Percentiles rank a stretch among this genome's conserved stretches.
phyloP scores from a whole-genome alignment of 1,284 basidiomycete species.

The Rugosomyces carneus region DNA sequence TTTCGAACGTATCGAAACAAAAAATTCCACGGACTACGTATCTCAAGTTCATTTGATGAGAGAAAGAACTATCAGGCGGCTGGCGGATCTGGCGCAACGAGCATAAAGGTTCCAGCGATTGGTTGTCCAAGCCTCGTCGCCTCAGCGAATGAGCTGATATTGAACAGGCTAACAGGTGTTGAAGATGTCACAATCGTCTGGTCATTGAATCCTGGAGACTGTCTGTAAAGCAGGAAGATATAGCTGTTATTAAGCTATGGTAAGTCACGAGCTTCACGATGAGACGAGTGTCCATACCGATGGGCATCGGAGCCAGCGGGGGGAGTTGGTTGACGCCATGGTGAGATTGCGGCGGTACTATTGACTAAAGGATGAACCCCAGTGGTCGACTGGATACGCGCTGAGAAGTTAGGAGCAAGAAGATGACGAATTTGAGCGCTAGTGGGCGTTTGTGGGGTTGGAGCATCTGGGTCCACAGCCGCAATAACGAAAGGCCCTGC shows the following conservation, averaged over 20 bases:
- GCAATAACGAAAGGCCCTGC: constrained; percentile 41
- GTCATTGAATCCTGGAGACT: constrained; percentile 34
- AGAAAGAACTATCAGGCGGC: background rate
- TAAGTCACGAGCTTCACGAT: background rate
- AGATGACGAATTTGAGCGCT: constrained; percentile 46
- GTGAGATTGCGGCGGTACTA: constrained; percentile 36
- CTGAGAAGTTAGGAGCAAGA: constrained; percentile 40
- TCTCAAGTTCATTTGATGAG: too few relatives aligned
- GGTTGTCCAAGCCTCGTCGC: constrained; percentile 39
- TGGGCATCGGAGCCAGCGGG: constrained; percentile 46
- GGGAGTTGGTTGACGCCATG: constrained; percentile 42
- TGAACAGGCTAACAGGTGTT: constrained; percentile 35
- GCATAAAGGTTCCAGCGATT: constrained; percentile 45
- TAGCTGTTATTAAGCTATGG: constrained; percentile 23
- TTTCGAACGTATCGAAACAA: background rate
- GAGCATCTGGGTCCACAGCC: constrained; percentile 45
- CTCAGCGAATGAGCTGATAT: constrained; percentile 39
- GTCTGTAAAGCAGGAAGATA: constrained; percentile 42
- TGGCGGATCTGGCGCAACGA: constrained; percentile 26
- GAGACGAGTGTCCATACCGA: constrained; percentile 29
- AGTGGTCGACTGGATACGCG: constrained; percentile 9
- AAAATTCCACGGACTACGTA: too few relatives aligned
- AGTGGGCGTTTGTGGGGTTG: constrained; percentile 41
- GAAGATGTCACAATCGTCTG: constrained; percentile 37
- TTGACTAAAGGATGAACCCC: constrained; percentile 27